These are phyloP conservation scores for Lyophyllum shimeji DNA, from an alignment of 768 basidiomycete genomes.

Conservation along the genomic window DNA sequence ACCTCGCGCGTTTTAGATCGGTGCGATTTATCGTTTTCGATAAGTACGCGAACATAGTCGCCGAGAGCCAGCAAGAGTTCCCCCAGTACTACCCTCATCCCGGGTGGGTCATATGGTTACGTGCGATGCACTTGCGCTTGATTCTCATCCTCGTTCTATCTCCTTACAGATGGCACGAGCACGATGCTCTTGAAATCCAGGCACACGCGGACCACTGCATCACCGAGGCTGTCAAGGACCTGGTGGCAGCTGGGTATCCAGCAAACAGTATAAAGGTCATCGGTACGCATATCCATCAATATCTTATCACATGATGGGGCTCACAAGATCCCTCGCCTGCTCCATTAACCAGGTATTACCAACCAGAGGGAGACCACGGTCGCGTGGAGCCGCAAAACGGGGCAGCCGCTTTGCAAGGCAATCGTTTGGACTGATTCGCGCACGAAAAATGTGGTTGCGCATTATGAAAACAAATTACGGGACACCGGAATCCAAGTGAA, in stretches of 20 bases:
- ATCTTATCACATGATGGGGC: conserved; percentile 19
- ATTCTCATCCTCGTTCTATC: conserved; percentile 1
- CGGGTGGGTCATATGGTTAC: conserved; percentile 45
- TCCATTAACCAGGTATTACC: conserved; percentile 66
- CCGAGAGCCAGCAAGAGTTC: conserved; percentile 90
- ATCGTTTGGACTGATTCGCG: conserved; percentile 98
- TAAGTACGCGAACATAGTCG: conserved; percentile 81
- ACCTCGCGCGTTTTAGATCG: conserved; percentile 48
- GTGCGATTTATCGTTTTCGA: conserved; percentile 93
- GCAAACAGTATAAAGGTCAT: conserved; percentile 87
- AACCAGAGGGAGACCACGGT: conserved; percentile 97
- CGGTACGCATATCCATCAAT: conserved; percentile 43
- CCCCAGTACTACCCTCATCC: conserved; percentile 91
- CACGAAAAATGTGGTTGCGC: conserved; percentile 82
- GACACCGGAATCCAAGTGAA: conserved; percentile 74
- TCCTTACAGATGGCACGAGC: conserved; percentile 85
- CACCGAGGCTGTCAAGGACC: conserved; percentile 60
- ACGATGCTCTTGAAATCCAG: conserved; percentile 84
- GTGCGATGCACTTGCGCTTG: too few species aligned
- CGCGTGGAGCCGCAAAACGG: conserved; percentile 88
- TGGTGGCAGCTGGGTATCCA: conserved; percentile 77
- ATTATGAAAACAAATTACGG: conserved; percentile 70
- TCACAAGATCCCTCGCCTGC: background rate
- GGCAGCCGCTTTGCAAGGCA: conserved; percentile 83
- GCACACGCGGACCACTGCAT: conserved; percentile 75